Evolutionary conservation across 2,329 filamentous ascomycete species (phyloP).

Genomic region (Phymatotrichopsis omnivora): DNA sequence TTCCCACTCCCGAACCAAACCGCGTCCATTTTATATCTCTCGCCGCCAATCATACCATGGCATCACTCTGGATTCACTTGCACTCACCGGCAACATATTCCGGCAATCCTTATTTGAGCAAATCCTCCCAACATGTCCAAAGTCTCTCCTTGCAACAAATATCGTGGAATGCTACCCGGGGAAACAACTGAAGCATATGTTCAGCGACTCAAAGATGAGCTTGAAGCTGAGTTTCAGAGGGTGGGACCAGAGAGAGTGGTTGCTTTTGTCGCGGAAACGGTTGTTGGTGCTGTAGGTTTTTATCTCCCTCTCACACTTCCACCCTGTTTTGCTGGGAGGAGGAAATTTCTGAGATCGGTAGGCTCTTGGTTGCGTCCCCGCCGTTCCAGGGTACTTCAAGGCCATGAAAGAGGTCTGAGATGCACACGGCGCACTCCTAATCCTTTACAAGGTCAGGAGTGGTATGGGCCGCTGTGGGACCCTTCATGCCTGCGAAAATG

Average conservation of each 20-base stretch:
- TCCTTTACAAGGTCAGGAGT: conserved; percentile 70
- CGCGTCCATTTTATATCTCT: conserved; percentile 55
- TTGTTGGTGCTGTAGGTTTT: conserved; percentile 55
- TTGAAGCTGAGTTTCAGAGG: conserved; percentile 56
- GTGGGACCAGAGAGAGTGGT: conserved; percentile 57
- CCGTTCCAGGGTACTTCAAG: conserved; percentile 56
- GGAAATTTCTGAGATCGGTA: too few relatives aligned
- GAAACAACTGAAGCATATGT: conserved; percentile 54
- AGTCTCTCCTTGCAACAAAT: conserved; percentile 58
- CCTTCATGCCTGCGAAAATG: conserved; percentile 53
- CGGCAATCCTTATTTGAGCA: conserved; percentile 53
- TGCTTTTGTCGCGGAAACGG: conserved; percentile 62
- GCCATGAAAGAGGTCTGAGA: conserved; percentile 60
- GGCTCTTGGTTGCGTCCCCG: conserved; percentile 59
- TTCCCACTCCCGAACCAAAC: conserved; percentile 42
- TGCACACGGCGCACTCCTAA: conserved; percentile 61
- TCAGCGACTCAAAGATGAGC: conserved; percentile 48
- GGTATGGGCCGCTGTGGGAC: conserved; percentile 51
- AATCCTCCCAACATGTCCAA: conserved; percentile 50
- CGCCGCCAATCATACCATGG: conserved; percentile 58
- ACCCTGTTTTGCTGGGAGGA: too few relatives aligned
- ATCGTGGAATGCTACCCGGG: conserved; percentile 43
- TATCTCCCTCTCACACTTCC: neutral
- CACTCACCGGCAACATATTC: conserved; percentile 51
- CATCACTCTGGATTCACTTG: conserved; percentile 56